Evolutionary conservation across 1,284 basidiomycete species (phyloP).

Genomic region (Filobasidium uniguttulatum): DNA sequence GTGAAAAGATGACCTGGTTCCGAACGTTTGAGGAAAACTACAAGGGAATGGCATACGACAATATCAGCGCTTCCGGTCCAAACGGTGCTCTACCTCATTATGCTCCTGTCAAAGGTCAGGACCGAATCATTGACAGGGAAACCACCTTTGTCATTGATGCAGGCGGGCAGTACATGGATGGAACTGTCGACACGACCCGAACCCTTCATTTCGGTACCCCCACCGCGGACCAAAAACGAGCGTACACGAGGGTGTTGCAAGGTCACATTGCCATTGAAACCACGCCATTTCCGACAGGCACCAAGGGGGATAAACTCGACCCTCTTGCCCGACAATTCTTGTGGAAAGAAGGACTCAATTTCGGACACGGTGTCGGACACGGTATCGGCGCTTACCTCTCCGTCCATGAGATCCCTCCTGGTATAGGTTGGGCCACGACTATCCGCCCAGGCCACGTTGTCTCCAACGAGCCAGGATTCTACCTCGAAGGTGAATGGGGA

Average conservation of each 20-base stretch:
- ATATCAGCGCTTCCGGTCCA: slow-evolving; percentile 77
- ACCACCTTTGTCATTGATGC: slow-evolving; percentile 85
- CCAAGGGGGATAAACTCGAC: slow-evolving; percentile 64
- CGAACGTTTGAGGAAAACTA: slow-evolving; percentile 60
- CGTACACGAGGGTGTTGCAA: slow-evolving; percentile 87
- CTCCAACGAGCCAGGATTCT: slow-evolving; percentile 51
- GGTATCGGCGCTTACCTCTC: slow-evolving; percentile 26
- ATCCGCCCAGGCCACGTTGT: slow-evolving; percentile 72
- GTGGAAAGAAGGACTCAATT: slow-evolving; percentile 77
- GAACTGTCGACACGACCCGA: slow-evolving; percentile 85
- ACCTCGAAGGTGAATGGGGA: slow-evolving; percentile 70
- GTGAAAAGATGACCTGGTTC: slow-evolving; percentile 65
- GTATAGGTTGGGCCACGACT: slow-evolving; percentile 37
- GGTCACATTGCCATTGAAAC: slow-evolving; percentile 90
- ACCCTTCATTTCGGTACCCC: slow-evolving; percentile 75
- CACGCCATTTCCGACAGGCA: slow-evolving; percentile 76
- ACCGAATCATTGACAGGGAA: slow-evolving; percentile 57
- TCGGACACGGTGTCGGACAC: slow-evolving; percentile 37
- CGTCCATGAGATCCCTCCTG: slow-evolving; percentile 9
- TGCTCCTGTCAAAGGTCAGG: slow-evolving; percentile 56
- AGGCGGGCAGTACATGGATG: slow-evolving; percentile 75
- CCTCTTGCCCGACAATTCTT: slow-evolving; percentile 70
- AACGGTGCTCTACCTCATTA: slow-evolving; percentile 92
- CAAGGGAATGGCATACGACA: slow-evolving; percentile 75
- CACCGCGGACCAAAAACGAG: slow-evolving; percentile 65